Base-by-base conservation (phyloP, 495 filamentous ascomycete species). In the Penicillium odoratum region DNA sequence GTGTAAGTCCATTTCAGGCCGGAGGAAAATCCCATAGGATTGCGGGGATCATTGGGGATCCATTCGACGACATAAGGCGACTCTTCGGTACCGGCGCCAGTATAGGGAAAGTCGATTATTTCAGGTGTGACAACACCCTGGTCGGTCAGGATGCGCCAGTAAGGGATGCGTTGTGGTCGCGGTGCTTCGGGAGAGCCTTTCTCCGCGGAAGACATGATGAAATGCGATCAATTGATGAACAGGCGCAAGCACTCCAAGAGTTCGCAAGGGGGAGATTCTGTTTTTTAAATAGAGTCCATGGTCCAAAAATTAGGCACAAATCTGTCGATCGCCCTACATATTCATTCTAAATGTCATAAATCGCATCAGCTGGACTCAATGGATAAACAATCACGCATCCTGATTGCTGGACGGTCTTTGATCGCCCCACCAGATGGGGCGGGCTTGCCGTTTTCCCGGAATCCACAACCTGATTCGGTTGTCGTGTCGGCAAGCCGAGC, bases 11-110 rank as follows among this genome's bases (percentile, higher is more conserved):
- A 76, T 71, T 89, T 89, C 60, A 77, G 79, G 42, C 56, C 60
- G 3, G 53, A 34, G 7, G 74, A 52, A 61, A 83, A 89, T 13
- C 66, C 66, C 76, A 87, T 80, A 6, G 87, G 84, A 68, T 90
- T 85, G 53, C 81, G 76, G 4, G 77, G 75, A 65, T 91, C 88
- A 43, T 82, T 65, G 11, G 81, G 80, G 1, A 90, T 76, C 69
- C 83, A 90, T 43, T 83, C 80, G 60, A 91, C 83, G 26, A 88
- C 61, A 60, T 82, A 91, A 1, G 88, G 88, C 25, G 86, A 79
- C 4, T 83, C 80, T 43, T 77, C 69, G 5, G 86, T 90, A 43
- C 88, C 88, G 3, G 75, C 64, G 6, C 88, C 88, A 28, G 69
- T 60, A 64, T 89, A 90, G 0, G 70, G 57, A 55, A 78, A 30